Evolutionary conservation across 2,329 filamentous ascomycete genomes (phyloP), one percentile per base, ranked within the genome.

Genomic region (Ceratocystis variospora): DNA sequence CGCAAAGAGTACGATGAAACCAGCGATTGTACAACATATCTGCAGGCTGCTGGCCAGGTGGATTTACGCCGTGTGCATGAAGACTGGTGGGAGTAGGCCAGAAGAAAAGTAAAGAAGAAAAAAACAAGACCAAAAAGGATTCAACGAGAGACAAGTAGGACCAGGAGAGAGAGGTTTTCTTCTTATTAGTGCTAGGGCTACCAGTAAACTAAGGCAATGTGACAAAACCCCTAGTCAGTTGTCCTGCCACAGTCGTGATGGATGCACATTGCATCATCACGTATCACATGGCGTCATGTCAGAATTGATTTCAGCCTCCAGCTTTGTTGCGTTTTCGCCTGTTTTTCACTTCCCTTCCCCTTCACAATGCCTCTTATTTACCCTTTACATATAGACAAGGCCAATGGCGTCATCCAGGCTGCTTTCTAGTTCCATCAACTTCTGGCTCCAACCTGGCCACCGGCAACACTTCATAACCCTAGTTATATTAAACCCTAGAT

Each of bases 41-140:
- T 90, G 66, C 81, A 76, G 69, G 81, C 81, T 41, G 37, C 37
- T 0, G 78, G 78, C 45, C 77, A 81, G 44, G 77, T 85, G 50
- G 83, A 89, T 71, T 73, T 90, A 68, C 78, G 79, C 69, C 79
- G 83, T 57, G 72, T 87, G 63, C 82, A 89, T 72, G 87, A 90
- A 77, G 79, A 79, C 19, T 90, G 87, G 87, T 88, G 81, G 79
- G 66, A 67, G 63, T 64, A 64, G 57, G 5, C 28, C 10, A 41
- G 4, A 28, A 53, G 48, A 25, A 10, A 4, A 28, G 4, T 3
- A 28, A 28, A 28, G 5, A 5, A 28, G 25, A 3, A 19, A 19
- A 41, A 25, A 50, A 28, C 1, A 25, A 28, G 2, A 12, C 25
- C 7, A 25, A 25, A 15, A 15, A 15, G 37, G 10, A 41, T 15